These are phyloP conservation scores for Cladosporium sp. DNA, from an alignment of 2,329 filamentous ascomycete species.

Conservation along the genomic window DNA sequence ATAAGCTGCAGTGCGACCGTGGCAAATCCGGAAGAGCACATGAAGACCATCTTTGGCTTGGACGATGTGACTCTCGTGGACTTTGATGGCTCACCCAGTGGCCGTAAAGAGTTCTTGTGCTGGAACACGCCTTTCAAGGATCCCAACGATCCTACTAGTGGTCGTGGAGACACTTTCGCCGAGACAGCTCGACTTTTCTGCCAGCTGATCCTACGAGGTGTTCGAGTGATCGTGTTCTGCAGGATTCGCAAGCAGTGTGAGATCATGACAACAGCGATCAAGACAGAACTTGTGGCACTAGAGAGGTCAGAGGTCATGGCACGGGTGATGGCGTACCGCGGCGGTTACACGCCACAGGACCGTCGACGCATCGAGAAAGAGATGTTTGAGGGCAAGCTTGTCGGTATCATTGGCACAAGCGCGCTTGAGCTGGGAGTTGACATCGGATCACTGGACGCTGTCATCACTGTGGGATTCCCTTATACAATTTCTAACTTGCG, in stretches of 20 bases:
- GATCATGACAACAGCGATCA: slow-evolving; percentile 75
- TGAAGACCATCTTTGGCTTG: slow-evolving; percentile 90
- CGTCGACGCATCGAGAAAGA: slow-evolving; percentile 84
- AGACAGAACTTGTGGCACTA: slow-evolving; percentile 70
- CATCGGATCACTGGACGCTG: slow-evolving; percentile 90
- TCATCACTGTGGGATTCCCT: slow-evolving; percentile 90
- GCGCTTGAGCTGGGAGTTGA: slow-evolving; percentile 93
- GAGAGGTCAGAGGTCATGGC: slow-evolving; percentile 73
- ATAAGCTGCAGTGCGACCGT: slow-evolving; percentile 97
- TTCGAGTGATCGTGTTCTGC: slow-evolving; percentile 91
- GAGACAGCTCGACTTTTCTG: slow-evolving; percentile 92
- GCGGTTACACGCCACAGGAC: slow-evolving; percentile 91
- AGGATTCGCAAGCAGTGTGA: slow-evolving; percentile 87
- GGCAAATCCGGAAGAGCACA: slow-evolving; percentile 87
- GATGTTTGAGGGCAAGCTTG: slow-evolving; percentile 93
- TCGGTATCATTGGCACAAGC: slow-evolving; percentile 91
- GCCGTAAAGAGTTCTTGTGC: slow-evolving; percentile 90
- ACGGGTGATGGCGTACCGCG: slow-evolving; percentile 91
- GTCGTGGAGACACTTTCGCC: slow-evolving; percentile 75
- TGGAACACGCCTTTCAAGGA: slow-evolving; percentile 98
- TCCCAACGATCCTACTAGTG: slow-evolving; percentile 80
- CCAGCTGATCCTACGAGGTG: slow-evolving; percentile 81
- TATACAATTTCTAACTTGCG: slow-evolving; percentile 93
- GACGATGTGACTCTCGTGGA: slow-evolving; percentile 79
- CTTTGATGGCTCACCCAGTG: slow-evolving; percentile 88